These are phyloP conservation scores for Fraxinus albicans DNA, from an alignment of 305 asterid genomes.

Conservation along the genomic window DNA sequence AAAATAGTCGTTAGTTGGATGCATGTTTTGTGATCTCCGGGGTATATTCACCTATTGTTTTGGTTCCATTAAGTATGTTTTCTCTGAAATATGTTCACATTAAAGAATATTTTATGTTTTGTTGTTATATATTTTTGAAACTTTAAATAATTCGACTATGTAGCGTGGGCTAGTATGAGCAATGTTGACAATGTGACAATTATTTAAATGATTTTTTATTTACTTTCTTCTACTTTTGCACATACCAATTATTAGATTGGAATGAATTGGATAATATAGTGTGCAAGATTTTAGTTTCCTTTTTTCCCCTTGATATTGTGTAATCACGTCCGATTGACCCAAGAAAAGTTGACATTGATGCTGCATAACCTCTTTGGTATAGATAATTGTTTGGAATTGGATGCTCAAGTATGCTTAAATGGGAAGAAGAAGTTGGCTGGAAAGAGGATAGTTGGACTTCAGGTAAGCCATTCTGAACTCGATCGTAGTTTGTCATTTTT, in stretches of 20 bases:
- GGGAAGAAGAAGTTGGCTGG: constrained; percentile 66
- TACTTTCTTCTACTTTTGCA: too few relatives aligned
- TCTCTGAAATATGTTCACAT: too few relatives aligned
- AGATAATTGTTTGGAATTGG: constrained; percentile 66
- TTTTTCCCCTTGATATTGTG: neutral
- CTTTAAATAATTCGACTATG: neutral
- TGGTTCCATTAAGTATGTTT: too few relatives aligned
- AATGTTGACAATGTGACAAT: too few relatives aligned
- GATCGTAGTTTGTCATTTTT: neutral
- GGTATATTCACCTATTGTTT: too few relatives aligned
- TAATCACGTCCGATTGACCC: neutral
- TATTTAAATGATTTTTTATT: too few relatives aligned
- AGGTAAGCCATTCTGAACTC: constrained; percentile 36
- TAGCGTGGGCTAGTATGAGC: neutral
- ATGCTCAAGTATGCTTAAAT: constrained; percentile 50
- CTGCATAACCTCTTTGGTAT: neutral
- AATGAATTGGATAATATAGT: too few relatives aligned
- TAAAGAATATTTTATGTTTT: too few relatives aligned
- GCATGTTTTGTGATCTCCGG: neutral
- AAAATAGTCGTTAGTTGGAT: neutral
- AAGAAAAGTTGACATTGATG: neutral
- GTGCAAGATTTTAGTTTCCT: neutral
- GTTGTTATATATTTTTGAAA: too few relatives aligned
- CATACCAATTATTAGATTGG: neutral
- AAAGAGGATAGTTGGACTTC: constrained; percentile 76